Evolutionary conservation across 352 stramenopile genomes (phyloP).

Genomic region (Phytophthora rubi): DNA sequence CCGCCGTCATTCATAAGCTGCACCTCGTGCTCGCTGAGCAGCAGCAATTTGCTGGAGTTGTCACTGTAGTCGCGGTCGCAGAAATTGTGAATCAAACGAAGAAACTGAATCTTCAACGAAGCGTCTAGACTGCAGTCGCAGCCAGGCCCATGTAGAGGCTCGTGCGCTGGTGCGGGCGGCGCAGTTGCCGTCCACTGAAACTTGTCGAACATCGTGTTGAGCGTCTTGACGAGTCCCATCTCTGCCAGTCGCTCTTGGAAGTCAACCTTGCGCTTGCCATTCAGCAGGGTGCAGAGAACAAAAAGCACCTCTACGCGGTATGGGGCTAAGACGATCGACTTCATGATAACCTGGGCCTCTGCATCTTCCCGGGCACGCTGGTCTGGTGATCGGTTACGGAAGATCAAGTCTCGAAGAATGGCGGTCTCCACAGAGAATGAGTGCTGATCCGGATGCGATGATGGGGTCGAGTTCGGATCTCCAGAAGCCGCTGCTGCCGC

Average conservation of each 20-base stretch:
- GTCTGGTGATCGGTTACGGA: conserved; percentile 61
- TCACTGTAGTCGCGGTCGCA: conserved; percentile 94
- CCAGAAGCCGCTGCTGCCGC: conserved; percentile 12
- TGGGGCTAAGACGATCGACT: conserved; percentile 91
- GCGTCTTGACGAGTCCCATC: conserved; percentile 90
- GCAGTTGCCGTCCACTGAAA: conserved; percentile 85
- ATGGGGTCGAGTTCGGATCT: conserved; percentile 13
- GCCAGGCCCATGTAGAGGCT: conserved; percentile 74
- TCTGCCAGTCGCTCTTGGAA: conserved; percentile 89
- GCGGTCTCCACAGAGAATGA: conserved; percentile 71
- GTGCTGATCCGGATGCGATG: conserved; percentile 40
- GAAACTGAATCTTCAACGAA: conserved; percentile 95
- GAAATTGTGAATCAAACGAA: conserved; percentile 97
- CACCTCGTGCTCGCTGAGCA: conserved; percentile 77
- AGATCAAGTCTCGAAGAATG: conserved; percentile 78
- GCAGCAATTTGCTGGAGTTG: conserved; percentile 80
- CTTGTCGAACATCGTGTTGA: conserved; percentile 95
- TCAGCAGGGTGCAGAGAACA: conserved; percentile 96
- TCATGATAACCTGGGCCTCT: conserved; percentile 90
- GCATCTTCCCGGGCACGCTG: conserved; percentile 68
- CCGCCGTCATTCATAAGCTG: conserved; percentile 57
- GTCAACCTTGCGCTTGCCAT: conserved; percentile 93
- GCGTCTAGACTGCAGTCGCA: conserved; percentile 96
- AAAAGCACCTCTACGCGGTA: conserved; percentile 97
- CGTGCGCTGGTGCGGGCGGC: conserved; percentile 47